Conservation (phyloP, 768 basidiomycete species). For the Serendipita sp. region DNA sequence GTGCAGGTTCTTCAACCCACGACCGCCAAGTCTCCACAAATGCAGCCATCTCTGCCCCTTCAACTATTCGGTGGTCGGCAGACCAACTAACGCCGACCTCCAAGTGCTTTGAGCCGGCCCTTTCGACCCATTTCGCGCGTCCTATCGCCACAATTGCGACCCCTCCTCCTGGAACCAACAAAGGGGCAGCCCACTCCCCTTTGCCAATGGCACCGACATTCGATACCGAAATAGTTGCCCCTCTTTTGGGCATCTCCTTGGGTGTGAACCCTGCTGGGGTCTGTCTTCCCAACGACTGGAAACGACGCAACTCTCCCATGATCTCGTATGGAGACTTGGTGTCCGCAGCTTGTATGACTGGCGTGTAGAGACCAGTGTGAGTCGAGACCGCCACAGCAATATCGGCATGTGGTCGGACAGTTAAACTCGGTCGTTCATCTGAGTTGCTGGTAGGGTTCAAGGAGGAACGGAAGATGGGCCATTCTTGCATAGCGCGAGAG, state of each 20-base stretch:
- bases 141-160: constrained; percentile 77
- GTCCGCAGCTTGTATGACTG: constrained; percentile 45
- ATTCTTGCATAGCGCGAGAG: constrained; percentile 61
- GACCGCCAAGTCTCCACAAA: constrained; percentile 76
- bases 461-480: constrained; percentile 70
- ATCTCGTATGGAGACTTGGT: constrained; percentile 42
- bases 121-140: constrained; percentile 44
- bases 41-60: constrained; percentile 78
- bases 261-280: constrained; percentile 47
- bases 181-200: constrained; percentile 54
- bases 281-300: constrained; percentile 51
- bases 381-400: constrained; percentile 66
- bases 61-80: constrained; percentile 76
- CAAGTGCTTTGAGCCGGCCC: constrained; percentile 35
- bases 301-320: constrained; percentile 41
- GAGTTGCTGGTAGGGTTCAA: constrained; percentile 28
- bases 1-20: constrained; percentile 61
- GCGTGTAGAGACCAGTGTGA: constrained; percentile 70
- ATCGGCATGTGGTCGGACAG: constrained; percentile 58
- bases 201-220: constrained; percentile 72
- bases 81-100: constrained; percentile 63
- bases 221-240: constrained; percentile 65
- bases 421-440: constrained; percentile 43
- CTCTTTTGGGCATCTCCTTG: constrained; percentile 55
- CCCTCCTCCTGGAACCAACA: constrained; percentile 69